Conservation (phyloP, 306 rosid species). For the Lathyrus oleraceus region DNA sequence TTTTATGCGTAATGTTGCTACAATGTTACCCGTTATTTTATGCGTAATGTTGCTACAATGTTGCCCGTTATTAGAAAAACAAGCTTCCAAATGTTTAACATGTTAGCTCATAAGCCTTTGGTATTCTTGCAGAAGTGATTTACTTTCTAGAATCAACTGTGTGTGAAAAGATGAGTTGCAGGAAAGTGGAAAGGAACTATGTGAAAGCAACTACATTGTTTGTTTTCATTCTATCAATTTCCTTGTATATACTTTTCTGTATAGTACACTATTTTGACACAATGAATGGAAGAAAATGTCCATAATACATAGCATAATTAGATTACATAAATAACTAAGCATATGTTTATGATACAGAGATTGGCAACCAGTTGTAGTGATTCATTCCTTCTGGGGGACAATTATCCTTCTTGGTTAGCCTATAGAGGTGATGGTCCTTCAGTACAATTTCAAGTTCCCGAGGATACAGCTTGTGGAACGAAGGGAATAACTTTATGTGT, state of each 20-base stretch:
- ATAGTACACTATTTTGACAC: not conserved
- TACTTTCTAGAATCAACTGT: no score
- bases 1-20: no score
- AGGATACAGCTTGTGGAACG: not conserved
- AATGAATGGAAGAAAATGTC: not conserved
- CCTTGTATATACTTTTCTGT: not conserved
- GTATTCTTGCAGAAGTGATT: no score
- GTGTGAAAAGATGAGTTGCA: no score
- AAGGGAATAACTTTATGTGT: slow-evolving; percentile 15
- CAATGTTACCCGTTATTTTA: no score
- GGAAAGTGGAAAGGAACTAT: no score
- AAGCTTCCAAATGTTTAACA: no score
- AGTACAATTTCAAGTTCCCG: slow-evolving; percentile 14
- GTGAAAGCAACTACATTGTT: not conserved
- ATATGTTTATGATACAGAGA: slow-evolving; percentile 2
- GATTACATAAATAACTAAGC: not conserved
- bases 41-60: no score
- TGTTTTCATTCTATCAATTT: not conserved
- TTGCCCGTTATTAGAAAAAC: no score
- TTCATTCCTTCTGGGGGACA: slow-evolving; percentile 12
- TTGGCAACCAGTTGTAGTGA: not conserved
- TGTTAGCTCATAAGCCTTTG: no score
- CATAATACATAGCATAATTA: not conserved
- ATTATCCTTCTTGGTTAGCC: slow-evolving; percentile 28
- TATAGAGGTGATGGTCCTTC: slow-evolving; percentile 8